Evolutionary conservation across 495 filamentous ascomycete genomes (phyloP).

Genomic region (Aspergillus wentii): DNA sequence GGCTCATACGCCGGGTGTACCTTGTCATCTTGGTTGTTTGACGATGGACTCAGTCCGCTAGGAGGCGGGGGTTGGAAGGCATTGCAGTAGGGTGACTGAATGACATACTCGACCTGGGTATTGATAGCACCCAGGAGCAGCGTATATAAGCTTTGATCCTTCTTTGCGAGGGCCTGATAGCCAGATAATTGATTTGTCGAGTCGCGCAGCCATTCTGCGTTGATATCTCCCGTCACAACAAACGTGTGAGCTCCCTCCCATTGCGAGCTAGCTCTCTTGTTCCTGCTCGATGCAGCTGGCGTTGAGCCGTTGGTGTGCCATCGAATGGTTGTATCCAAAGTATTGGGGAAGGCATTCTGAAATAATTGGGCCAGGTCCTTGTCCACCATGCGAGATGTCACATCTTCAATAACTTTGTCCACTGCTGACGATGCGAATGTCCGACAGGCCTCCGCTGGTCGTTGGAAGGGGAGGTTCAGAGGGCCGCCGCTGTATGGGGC

Average conservation of each 20-base stretch:
- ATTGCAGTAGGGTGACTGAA: constrained; percentile 94
- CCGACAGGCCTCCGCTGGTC: constrained; percentile 73
- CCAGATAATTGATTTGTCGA: constrained; percentile 92
- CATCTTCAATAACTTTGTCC: constrained; percentile 79
- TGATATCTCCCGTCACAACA: constrained; percentile 97
- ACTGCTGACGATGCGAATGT: constrained; percentile 83
- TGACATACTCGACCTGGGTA: constrained; percentile 92
- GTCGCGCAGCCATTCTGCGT: constrained; percentile 96
- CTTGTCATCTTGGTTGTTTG: constrained; percentile 71
- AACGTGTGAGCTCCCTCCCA: constrained; percentile 90
- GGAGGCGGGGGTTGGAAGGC: constrained; percentile 93
- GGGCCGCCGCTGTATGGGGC: constrained; percentile 74
- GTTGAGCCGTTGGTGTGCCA: constrained; percentile 59
- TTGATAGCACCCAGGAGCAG: constrained; percentile 94
- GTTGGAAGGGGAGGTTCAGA: constrained; percentile 81
- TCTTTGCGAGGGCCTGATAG: constrained; percentile 79
- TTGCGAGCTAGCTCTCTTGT: constrained; percentile 46
- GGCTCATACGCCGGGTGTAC: constrained; percentile 87
- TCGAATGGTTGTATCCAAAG: constrained; percentile 84
- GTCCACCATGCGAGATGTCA: constrained; percentile 75
- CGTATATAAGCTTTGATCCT: constrained; percentile 67
- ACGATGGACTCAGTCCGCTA: constrained; percentile 62
- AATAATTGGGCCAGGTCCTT: constrained; percentile 90
- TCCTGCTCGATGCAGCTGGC: constrained; percentile 27
- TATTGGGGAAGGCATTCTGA: constrained; percentile 96